phyloP scores from a whole-genome alignment of 768 basidiomycete genomes.

The Rhizopogon salebrosus region DNA sequence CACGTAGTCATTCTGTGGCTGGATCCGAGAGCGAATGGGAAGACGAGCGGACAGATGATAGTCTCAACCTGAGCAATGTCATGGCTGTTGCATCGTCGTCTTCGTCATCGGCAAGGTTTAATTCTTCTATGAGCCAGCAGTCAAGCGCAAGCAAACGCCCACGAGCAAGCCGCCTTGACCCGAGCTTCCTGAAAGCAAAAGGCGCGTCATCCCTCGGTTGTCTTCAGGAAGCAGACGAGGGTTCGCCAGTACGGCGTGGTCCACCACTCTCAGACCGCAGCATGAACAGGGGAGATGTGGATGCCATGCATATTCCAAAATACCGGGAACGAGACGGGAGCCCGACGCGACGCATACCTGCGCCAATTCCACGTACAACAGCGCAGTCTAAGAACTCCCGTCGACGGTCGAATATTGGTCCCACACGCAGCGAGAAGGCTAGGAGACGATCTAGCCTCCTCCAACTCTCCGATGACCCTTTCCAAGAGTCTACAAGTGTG shows the following conservation, averaged over 20 bases:
- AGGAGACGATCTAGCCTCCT: conserved; percentile 77
- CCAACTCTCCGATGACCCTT: conserved; percentile 43
- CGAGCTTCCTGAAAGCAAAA: conserved; percentile 57
- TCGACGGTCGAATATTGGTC: conserved; percentile 71
- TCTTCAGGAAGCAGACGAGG: conserved; percentile 71
- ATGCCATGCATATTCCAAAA: conserved; percentile 29
- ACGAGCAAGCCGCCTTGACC: conserved; percentile 64
- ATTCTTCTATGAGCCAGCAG: conserved; percentile 8
- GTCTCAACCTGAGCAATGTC: conserved; percentile 51
- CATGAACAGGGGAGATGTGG: conserved; percentile 40
- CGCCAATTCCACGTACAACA: conserved; percentile 36
- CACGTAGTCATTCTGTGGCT: conserved; percentile 39
- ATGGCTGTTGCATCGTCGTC: conserved; percentile 28
- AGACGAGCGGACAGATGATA: conserved; percentile 82
- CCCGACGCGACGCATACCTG: conserved; percentile 45
- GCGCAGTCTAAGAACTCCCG: conserved; percentile 36
- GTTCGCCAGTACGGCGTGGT: conserved; percentile 26
- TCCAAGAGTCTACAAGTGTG: conserved; percentile 24
- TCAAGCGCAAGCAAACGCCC: conserved; percentile 35
- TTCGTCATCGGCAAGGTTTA: conserved; percentile 28
- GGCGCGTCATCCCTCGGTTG: conserved; percentile 50
- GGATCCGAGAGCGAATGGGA: conserved; percentile 88
- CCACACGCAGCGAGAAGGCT: conserved; percentile 66
- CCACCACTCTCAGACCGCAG: conserved; percentile 62
- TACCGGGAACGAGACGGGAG: conserved; percentile 33